Conservation (phyloP, 768 basidiomycete genomes). For the Suillus luteus region DNA sequence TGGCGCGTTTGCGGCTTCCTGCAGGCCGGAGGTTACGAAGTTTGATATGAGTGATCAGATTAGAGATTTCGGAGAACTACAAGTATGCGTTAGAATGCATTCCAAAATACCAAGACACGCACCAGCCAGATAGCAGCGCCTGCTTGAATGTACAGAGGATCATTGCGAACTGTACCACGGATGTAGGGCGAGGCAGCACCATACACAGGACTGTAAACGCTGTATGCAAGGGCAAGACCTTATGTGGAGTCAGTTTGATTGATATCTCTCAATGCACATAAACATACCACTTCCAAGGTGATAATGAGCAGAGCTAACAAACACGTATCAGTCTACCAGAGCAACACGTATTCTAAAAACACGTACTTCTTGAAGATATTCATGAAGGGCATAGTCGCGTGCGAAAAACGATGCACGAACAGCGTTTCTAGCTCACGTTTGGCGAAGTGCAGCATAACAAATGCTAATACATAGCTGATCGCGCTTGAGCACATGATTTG, state of each 20-base stretch:
- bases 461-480: constrained; percentile 63
- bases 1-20: constrained; percentile 75
- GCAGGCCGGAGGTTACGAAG: constrained; percentile 82
- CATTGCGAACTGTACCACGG: constrained; percentile 59
- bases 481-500: constrained; percentile 6
- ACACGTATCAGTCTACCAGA: constrained; percentile 7
- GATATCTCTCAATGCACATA: neutral
- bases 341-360: neutral
- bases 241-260: constrained; percentile 13
- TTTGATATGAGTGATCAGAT: constrained; percentile 79
- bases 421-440: constrained; percentile 94
- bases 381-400: constrained; percentile 86
- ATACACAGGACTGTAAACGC: constrained; percentile 82
- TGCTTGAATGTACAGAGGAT: constrained; percentile 66
- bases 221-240: constrained; percentile 77
- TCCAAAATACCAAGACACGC: constrained; percentile 34
- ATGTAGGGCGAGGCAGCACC: constrained; percentile 64
- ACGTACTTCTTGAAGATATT: constrained; percentile 91
- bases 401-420: constrained; percentile 94
- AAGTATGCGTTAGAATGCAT: constrained; percentile 1
- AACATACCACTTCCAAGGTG: constrained; percentile 68
- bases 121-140: constrained; percentile 77
- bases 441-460: constrained; percentile 84
- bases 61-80: constrained; percentile 85
- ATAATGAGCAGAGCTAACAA: constrained; percentile 82